Evolutionary conservation across 2,329 filamentous ascomycete species (phyloP).

Genomic region (Apiospora sp.): DNA sequence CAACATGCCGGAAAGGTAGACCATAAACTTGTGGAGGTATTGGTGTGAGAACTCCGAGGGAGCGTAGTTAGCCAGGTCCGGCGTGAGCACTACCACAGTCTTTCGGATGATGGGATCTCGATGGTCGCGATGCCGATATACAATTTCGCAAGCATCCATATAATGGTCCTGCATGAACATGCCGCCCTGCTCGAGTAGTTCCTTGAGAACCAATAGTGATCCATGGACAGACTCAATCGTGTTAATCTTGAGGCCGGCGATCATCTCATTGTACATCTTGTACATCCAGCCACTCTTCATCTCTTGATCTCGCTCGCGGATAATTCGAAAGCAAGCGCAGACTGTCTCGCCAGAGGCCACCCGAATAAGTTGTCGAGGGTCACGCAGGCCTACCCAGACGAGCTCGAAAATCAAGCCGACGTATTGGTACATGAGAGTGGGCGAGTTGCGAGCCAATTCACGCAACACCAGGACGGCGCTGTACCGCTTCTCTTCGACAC

Average conservation of each 20-base stretch:
- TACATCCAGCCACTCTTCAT: conserved; percentile 89
- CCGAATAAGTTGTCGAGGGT: conserved; percentile 89
- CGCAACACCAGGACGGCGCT: conserved; percentile 90
- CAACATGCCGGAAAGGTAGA: conserved; percentile 90
- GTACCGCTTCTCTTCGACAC: conserved; percentile 91
- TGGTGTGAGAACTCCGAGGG: conserved; percentile 87
- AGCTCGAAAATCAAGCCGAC: conserved; percentile 95
- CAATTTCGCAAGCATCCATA: conserved; percentile 89
- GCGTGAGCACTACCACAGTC: conserved; percentile 90
- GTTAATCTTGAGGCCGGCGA: conserved; percentile 78
- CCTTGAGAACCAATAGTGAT: conserved; percentile 91
- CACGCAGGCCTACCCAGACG: conserved; percentile 93
- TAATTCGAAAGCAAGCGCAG: conserved; percentile 94
- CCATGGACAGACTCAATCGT: conserved; percentile 91
- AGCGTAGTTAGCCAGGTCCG: conserved; percentile 90
- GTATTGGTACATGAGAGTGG: conserved; percentile 94
- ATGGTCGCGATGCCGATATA: conserved; percentile 92
- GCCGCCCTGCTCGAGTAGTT: conserved; percentile 90
- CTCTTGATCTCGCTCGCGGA: conserved; percentile 88
- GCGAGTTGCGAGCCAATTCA: conserved; percentile 90
- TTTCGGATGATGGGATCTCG: conserved; percentile 86
- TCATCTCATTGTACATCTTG: conserved; percentile 87
- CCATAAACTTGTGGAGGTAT: conserved; percentile 96
- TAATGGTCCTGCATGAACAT: conserved; percentile 99
- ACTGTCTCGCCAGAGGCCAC: conserved; percentile 92